Base-by-base conservation (phyloP, 345 rosid species). In the Camelina laxa region DNA sequence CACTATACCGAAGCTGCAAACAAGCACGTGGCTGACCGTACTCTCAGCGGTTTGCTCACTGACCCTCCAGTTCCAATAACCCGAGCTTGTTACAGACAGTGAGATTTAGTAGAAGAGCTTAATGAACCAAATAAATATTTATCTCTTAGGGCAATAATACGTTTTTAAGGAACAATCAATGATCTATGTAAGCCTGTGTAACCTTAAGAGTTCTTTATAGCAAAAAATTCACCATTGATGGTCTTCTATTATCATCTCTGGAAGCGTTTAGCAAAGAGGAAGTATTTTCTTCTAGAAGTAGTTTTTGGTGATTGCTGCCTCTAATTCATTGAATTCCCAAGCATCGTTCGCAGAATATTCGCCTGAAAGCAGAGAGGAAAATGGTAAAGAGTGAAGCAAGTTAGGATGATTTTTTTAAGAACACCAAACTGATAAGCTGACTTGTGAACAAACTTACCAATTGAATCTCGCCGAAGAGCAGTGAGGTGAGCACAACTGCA, bases 401-500 rank as follows among this genome's bases (percentile, higher is more conserved):
- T 27, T 33, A 7, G 2, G 21, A 65, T 17, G 31, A 64, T 38
- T 49, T 48, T 38, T 49, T 48, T 38, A 9, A 50, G 72, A 65
- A 61, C 42, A 30, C 51, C 35, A 41, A 35, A 69, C 1, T 30
- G n/a, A 56, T 67, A 67, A 44, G 24, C 27, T 22, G 60, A 65
- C 36, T 67, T 60, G 44, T 10, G 22, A 57, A 57, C 31, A 16
- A 72, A 82, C 56, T 48, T 80, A 87, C 99, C 99, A 7, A 95
- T 95, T 45, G 93, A 95, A 83, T 92, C 99, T 87, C 99, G 87
- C 48, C 93, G 85, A n/a, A 95, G 89, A 78, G 96, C 92, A 57
- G 89, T 90, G 70, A 92, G 85, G 77, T 95, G 99, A 76, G 99
- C 97, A 80, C 97, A 95, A 76, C 99, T 95, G 91, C 79, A 77